These are phyloP conservation scores for Hanseniaspora occidentalis DNA, from an alignment of 805 yeast genomes.

Conservation along the genomic window DNA sequence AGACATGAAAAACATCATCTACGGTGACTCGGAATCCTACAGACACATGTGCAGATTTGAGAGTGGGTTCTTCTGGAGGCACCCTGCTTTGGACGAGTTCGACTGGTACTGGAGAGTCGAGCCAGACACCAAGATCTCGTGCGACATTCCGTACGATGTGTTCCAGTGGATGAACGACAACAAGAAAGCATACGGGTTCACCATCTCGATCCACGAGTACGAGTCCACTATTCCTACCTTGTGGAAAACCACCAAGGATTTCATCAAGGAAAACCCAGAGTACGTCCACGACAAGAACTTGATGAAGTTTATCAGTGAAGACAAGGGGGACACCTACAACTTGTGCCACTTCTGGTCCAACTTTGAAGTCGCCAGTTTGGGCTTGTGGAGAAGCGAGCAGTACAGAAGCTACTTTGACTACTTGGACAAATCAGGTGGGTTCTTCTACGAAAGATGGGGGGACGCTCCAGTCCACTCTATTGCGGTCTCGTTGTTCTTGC, in stretches of 20 bases:
- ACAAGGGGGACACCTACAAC: constrained; percentile 59
- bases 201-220: constrained; percentile 61
- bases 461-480: constrained; percentile 84
- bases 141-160: constrained; percentile 70
- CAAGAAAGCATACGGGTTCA: constrained; percentile 61
- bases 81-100: constrained; percentile 50
- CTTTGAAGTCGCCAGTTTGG: constrained; percentile 68
- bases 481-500: constrained; percentile 62
- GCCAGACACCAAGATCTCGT: constrained; percentile 61
- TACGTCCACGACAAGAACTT: constrained; percentile 48
- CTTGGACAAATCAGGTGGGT: constrained; percentile 64
- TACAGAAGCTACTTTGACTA: constrained; percentile 55
- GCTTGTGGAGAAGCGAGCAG: constrained; percentile 60
- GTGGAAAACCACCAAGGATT: constrained; percentile 62
- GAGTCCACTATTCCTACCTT: constrained; percentile 60
- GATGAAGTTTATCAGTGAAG: constrained; percentile 60
- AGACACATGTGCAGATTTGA: constrained; percentile 88
- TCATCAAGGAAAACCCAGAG: constrained; percentile 46
- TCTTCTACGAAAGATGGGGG: constrained; percentile 87
- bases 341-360: constrained; percentile 84
- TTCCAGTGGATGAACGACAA: constrained; percentile 73
- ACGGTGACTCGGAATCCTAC: constrained; percentile 65
- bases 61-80: constrained; percentile 74
- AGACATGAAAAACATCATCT: constrained; percentile 52
- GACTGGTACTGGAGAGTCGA: constrained; percentile 93